These are phyloP conservation scores for Ambrosia trifida DNA, from an alignment of 129 eudicot species.

Conservation along the genomic window DNA sequence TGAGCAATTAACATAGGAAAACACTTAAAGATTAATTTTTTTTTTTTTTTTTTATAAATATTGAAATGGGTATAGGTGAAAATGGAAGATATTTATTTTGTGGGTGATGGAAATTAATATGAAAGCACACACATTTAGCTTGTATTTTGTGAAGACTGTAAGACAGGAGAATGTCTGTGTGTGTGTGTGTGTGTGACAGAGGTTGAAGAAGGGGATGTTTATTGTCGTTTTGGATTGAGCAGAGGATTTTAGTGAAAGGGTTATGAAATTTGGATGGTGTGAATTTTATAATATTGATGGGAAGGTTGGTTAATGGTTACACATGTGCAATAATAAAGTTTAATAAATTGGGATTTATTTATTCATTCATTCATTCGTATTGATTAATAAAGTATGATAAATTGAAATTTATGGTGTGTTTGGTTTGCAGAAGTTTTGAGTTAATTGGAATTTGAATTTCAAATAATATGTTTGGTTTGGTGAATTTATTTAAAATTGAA, in stretches of 20 bases:
- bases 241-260: background rate
- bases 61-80: slow-evolving; percentile 9
- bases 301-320: background rate
- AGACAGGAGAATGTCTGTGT: slow-evolving; percentile 18
- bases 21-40: background rate
- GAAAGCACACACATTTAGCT: slow-evolving; percentile 19
- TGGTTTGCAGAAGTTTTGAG: no score
- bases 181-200: background rate
- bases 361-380: background rate
- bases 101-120: background rate
- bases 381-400: no score
- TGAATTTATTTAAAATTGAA: no score
- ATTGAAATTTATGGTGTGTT: no score
- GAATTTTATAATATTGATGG: slow-evolving; percentile 23
- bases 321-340: slow-evolving; percentile 8
- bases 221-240: background rate
- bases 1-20: background rate
- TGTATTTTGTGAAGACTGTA: slow-evolving; percentile 2
- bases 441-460: no score
- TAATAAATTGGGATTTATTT: background rate
- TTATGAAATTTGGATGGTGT: slow-evolving; percentile 20
- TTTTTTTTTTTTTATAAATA: background rate
- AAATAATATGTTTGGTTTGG: no score
- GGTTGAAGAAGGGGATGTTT: no score
- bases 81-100: background rate